Conservation (phyloP, 1,139 yeast species). For the Yamadazyma taylorii region DNA sequence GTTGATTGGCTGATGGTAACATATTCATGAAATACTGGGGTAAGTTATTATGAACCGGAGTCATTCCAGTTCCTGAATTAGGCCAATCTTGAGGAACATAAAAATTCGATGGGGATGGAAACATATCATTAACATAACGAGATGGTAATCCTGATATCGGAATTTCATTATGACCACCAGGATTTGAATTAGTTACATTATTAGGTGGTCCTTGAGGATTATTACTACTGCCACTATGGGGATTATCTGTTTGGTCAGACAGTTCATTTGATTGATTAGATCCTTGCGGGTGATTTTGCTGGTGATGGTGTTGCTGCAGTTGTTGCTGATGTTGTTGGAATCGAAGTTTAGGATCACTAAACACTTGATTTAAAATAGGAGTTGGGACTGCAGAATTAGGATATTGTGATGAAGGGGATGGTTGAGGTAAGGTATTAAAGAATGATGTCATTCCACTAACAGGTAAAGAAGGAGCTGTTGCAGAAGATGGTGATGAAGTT, state of each 20-base stretch:
- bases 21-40: slow-evolving; percentile 30
- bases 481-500: slow-evolving; percentile 45
- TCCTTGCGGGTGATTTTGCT: background rate
- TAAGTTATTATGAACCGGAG: slow-evolving; percentile 31
- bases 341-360: slow-evolving; percentile 17
- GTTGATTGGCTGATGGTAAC: slow-evolving; percentile 16
- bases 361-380: slow-evolving; percentile 38
- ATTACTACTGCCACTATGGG: slow-evolving; percentile 3
- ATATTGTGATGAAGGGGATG: slow-evolving; percentile 28
- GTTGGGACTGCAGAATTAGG: slow-evolving; percentile 28
- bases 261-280: no score
- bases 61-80: slow-evolving; percentile 36
- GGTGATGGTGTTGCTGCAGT: background rate
- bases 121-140: slow-evolving; percentile 53
- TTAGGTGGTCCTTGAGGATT: slow-evolving; percentile 4
- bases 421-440: slow-evolving; percentile 30
- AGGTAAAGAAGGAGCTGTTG: slow-evolving; percentile 43
- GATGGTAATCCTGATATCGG: slow-evolving; percentile 53
- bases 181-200: slow-evolving; percentile 8
- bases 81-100: slow-evolving; percentile 50
- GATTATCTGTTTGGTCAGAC: no score
- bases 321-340: slow-evolving; percentile 8
- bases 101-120: slow-evolving; percentile 55
- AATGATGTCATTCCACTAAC: slow-evolving; percentile 23
- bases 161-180: slow-evolving; percentile 44